Evolutionary conservation across 1,284 basidiomycete genomes (phyloP).

Genomic region (Tylopilus orsonianus): DNA sequence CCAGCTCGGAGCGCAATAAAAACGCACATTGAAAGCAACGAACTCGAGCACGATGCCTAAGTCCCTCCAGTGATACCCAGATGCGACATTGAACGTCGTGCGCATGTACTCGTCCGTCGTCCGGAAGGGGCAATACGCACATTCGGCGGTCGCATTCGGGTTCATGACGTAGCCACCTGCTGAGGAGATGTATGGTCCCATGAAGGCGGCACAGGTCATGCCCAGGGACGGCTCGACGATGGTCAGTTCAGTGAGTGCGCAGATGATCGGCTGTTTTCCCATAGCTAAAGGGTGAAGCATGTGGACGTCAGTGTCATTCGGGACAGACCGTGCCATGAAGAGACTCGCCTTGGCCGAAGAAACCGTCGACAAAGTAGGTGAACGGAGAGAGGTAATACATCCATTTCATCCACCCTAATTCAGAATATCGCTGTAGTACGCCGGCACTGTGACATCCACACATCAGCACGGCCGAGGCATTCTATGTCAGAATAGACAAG

Average conservation of each 20-base stretch:
- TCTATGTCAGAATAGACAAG: constrained; percentile 66
- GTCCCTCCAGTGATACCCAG: constrained; percentile 51
- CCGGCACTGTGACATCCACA: no score
- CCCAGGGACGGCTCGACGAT: constrained; percentile 69
- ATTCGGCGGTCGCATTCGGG: constrained; percentile 53
- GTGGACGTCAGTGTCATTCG: no score
- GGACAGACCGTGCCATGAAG: no score
- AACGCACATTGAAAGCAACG: constrained; percentile 50
- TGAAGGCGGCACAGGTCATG: constrained; percentile 73
- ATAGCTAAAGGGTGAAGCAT: constrained; percentile 22
- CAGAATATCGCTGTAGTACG: constrained; percentile 60
- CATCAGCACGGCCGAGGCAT: no score
- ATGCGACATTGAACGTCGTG: constrained; percentile 47
- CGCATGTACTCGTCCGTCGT: constrained; percentile 48
- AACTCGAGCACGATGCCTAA: constrained; percentile 48
- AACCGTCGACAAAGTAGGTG: constrained; percentile 66
- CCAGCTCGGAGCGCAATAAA: no score
- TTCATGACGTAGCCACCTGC: constrained; percentile 81
- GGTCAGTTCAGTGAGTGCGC: constrained; percentile 63
- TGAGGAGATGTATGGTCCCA: constrained; percentile 57
- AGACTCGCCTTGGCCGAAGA: constrained; percentile 47
- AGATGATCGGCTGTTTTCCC: constrained; percentile 68
- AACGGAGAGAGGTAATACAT: constrained; percentile 81
- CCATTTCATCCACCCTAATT: constrained; percentile 81
- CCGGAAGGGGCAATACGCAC: constrained; percentile 63